A percentile compares a stretch with the other conserved stretches of the same genome.
These are phyloP conservation scores for Rheum nobile DNA, from an alignment of 148 eudicot species.

Conservation along the genomic window DNA sequence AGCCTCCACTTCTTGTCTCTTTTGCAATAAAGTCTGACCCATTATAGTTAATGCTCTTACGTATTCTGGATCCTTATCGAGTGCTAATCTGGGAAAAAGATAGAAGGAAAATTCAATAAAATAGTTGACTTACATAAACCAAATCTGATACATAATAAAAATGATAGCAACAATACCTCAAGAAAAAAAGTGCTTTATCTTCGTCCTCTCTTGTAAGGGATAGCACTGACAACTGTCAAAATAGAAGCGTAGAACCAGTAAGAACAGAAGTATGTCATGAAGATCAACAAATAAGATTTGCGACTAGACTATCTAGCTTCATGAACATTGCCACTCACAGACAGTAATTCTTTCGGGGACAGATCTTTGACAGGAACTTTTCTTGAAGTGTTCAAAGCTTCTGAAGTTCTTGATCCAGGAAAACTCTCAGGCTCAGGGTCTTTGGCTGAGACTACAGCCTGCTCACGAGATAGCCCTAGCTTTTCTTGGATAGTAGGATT, in stretches of 20 bases:
- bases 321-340: conserved; percentile 39
- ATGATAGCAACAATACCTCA: conserved; percentile 30
- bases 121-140: neutral
- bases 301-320: conserved; percentile 5
- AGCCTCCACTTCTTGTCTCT: conserved; percentile 38
- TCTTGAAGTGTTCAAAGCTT: conserved; percentile 22
- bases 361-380: conserved; percentile 31
- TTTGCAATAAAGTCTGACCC: conserved; percentile 50
- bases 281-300: neutral
- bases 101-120: neutral
- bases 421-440: conserved; percentile 16
- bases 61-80: conserved; percentile 73
- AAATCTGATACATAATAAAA: neutral
- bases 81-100: conserved; percentile 46
- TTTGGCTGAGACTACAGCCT: conserved; percentile 13
- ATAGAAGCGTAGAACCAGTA: conserved; percentile 1
- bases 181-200: conserved; percentile 41
- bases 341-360: conserved; percentile 45
- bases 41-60: conserved; percentile 51
- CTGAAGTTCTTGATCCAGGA: conserved; percentile 12
- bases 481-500: conserved; percentile 42
- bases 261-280: conserved; percentile 6
- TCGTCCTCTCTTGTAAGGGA: conserved; percentile 34
- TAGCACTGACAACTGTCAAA: conserved; percentile 42
- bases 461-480: conserved; percentile 46